phyloP scores from a whole-genome alignment of 345 rosid genomes.

The Eucalyptus curtisii region DNA sequence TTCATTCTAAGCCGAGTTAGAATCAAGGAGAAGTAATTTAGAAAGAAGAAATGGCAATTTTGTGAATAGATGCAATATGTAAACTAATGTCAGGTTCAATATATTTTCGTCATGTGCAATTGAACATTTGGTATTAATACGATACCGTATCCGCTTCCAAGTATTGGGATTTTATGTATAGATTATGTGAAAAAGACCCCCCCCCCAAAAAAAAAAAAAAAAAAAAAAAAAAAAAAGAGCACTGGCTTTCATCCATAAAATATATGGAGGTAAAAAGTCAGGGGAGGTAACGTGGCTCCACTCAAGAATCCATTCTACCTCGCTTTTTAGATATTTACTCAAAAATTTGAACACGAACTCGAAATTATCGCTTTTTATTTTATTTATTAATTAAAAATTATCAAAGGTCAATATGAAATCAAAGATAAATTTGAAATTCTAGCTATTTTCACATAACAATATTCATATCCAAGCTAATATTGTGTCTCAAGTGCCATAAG shows the following conservation, averaged over 20 bases:
- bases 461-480: neutral
- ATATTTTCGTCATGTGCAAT: neutral
- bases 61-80: neutral
- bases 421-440: too few species aligned
- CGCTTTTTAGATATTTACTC: neutral
- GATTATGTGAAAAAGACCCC: neutral
- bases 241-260: neutral
- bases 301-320: neutral
- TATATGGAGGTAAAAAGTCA: neutral
- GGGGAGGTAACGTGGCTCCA: neutral
- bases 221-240: too few species aligned
- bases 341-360: too few species aligned
- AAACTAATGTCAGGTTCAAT: neutral
- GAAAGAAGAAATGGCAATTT: neutral
- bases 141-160: neutral
- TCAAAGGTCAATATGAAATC: neutral
- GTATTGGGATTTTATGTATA: neutral
- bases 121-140: too few species aligned
- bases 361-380: too few species aligned
- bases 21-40: neutral
- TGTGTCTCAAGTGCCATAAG: neutral
- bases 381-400: too few species aligned
- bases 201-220: rapidly evolving
- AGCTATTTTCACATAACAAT: neutral
- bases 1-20: neutral